Conservation (phyloP, 148 eudicot species). For the Nyssa sinensis region DNA sequence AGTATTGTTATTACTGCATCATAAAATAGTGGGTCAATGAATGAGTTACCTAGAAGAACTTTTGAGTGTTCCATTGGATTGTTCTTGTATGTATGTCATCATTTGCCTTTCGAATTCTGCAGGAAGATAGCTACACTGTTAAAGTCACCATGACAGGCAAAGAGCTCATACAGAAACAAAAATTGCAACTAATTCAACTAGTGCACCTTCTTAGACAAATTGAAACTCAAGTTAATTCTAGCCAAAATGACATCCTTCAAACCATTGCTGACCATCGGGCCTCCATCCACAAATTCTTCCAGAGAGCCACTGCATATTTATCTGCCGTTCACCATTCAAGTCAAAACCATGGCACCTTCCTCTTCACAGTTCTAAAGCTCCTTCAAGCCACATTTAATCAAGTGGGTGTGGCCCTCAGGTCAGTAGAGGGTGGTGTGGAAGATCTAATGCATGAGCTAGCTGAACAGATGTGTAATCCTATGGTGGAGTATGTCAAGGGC, state of each 20-base stretch:
- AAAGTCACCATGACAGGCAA: constrained; percentile 33
- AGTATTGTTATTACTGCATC: neutral
- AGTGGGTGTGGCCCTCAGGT: constrained; percentile 26
- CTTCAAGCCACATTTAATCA: constrained; percentile 29
- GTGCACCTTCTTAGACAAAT: constrained; percentile 33
- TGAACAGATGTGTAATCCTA: constrained; percentile 34
- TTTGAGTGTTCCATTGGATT: neutral
- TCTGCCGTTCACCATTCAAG: constrained; percentile 27
- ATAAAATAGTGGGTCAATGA: neutral
- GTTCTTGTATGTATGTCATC: neutral
- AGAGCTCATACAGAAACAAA: constrained; percentile 37
- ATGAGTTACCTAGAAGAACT: neutral
- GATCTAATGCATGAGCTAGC: constrained; percentile 29
- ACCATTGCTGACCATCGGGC: constrained; percentile 24
- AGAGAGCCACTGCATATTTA: constrained; percentile 23
- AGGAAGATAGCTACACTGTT: constrained; percentile 22
- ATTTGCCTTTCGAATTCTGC: constrained; percentile 19
- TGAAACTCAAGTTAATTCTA: constrained; percentile 36
- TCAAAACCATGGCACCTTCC: constrained; percentile 11
- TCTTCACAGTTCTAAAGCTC: constrained; percentile 22
- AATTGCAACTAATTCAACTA: constrained; percentile 28
- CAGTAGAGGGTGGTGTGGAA: constrained; percentile 34
- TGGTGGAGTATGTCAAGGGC: constrained; percentile 35
- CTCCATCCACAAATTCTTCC: constrained; percentile 20
- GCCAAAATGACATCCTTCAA: constrained; percentile 30